Evolutionary conservation across 495 filamentous ascomycete species (phyloP).

Genomic region (Emericellopsis terricola): DNA sequence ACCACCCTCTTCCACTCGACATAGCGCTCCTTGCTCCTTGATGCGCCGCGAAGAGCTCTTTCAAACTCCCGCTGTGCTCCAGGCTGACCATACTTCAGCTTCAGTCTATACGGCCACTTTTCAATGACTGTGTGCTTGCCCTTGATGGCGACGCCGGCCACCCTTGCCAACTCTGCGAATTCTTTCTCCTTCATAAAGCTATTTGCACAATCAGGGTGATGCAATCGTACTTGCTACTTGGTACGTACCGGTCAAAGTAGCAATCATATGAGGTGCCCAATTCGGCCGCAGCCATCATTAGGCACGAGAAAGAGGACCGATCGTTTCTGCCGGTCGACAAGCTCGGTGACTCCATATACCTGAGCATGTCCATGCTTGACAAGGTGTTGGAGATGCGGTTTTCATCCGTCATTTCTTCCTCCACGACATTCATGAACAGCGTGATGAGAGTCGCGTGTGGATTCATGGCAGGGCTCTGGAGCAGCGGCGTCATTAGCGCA

Average conservation of each 20-base stretch:
- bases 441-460: constrained; percentile 13
- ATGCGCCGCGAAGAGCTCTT: constrained; percentile 4
- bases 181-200: neutral
- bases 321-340: neutral
- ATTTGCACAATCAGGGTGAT: neutral
- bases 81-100: constrained; percentile 10
- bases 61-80: constrained; percentile 15
- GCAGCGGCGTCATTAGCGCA: constrained; percentile 5
- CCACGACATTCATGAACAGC: constrained; percentile 11
- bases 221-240: neutral
- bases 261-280: neutral
- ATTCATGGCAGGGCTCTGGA: constrained; percentile 7
- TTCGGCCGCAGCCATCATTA: neutral
- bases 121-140: constrained; percentile 18
- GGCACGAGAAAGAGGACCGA: neutral
- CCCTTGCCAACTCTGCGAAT: neutral
- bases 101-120: constrained; percentile 19
- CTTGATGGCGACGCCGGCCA: constrained; percentile 1
- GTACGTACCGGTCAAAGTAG: neutral
- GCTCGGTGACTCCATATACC: neutral
- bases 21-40: constrained; percentile 13
- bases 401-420: constrained; percentile 5
- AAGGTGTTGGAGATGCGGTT: neutral
- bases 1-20: constrained; percentile 18
- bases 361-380: neutral